Conservation (phyloP, 2,329 filamentous ascomycete genomes). For the Cladosporium sp. region DNA sequence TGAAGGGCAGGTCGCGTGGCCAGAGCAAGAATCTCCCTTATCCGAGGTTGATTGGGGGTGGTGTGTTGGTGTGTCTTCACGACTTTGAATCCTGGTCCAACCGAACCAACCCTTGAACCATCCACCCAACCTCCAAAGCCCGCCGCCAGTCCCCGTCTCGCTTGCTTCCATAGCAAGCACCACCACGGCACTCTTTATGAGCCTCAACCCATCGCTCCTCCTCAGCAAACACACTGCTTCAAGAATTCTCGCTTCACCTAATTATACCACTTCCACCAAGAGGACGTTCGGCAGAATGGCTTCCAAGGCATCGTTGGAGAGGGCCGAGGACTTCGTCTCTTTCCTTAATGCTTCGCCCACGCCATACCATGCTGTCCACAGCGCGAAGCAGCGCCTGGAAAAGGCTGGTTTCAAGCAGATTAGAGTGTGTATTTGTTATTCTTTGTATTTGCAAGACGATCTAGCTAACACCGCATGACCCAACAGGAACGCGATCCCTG, state of each 20-base stretch:
- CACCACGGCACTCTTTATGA: background rate
- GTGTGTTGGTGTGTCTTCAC: too few relatives aligned
- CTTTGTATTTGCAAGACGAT: too few relatives aligned
- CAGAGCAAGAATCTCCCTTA: background rate
- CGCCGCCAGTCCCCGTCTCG: background rate
- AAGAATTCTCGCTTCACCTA: background rate
- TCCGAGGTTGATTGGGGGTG: background rate
- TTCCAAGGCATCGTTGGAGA: conserved; percentile 38
- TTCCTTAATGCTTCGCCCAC: conserved; percentile 94
- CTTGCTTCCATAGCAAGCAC: background rate
- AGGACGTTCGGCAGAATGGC: conserved; percentile 22
- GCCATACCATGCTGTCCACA: conserved; percentile 88
- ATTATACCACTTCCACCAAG: background rate
- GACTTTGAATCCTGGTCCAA: too few relatives aligned
- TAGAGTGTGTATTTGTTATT: conserved; percentile 45
- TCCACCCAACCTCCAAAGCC: background rate
- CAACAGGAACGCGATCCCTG: conserved; percentile 77
- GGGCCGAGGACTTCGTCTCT: conserved; percentile 77
- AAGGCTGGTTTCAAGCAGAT: conserved; percentile 83
- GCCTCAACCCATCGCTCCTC: background rate
- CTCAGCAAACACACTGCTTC: background rate
- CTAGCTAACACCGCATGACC: conserved; percentile 7
- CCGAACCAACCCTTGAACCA: too few relatives aligned
- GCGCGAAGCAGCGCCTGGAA: conserved; percentile 68
- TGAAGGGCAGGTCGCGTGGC: background rate